phyloP scores from a whole-genome alignment of 2,329 filamentous ascomycete genomes.

The Stemphylium vesicarium region DNA sequence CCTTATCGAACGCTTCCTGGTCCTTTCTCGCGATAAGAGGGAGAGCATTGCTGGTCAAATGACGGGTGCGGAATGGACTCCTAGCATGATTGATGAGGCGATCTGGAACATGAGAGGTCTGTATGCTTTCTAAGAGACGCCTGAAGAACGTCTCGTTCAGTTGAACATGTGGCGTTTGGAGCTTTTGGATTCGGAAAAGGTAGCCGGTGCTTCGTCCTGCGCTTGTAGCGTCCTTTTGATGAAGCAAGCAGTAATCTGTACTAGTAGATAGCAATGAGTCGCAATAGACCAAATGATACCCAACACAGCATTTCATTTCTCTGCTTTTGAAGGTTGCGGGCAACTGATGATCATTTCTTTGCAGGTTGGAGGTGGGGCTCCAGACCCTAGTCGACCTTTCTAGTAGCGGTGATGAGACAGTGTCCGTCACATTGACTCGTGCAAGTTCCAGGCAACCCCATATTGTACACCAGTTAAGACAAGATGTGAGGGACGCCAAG shows the following conservation, averaged over 20 bases:
- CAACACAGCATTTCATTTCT: neutral
- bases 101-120: slow-evolving; percentile 60
- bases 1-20: slow-evolving; percentile 87
- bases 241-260: slow-evolving; percentile 7
- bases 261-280: slow-evolving; percentile 14
- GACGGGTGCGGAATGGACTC: slow-evolving; percentile 74
- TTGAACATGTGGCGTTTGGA: slow-evolving; percentile 10
- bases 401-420: no score
- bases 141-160: neutral
- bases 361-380: neutral
- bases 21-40: slow-evolving; percentile 87
- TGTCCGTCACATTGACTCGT: no score
- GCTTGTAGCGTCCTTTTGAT: slow-evolving; percentile 1
- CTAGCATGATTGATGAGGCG: slow-evolving; percentile 90
- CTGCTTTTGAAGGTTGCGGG: neutral
- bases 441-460: no score
- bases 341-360: neutral
- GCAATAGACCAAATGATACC: slow-evolving; percentile 17
- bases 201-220: neutral
- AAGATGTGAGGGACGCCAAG: no score
- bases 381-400: neutral
- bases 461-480: no score
- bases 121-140: slow-evolving; percentile 37
- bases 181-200: slow-evolving; percentile 1
- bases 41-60: slow-evolving; percentile 92